A percentile compares a stretch with the other conserved stretches of the same genome.
Evolutionary conservation across 2,329 filamentous ascomycete species (phyloP).

Genomic region (Aspergillus novofumigatus): DNA sequence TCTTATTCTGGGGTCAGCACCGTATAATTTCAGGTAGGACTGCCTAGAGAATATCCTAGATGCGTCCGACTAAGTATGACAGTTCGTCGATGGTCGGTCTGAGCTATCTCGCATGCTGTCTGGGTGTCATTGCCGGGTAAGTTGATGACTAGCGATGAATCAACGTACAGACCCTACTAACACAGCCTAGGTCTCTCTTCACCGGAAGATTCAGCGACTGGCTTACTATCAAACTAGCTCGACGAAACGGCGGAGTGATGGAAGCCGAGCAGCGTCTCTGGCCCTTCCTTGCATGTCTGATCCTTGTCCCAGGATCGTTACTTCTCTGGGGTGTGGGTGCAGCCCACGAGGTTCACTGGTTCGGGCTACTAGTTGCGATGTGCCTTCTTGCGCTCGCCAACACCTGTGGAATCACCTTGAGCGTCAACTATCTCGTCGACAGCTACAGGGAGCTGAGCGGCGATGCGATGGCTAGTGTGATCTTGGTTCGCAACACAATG

Average conservation of each 20-base stretch:
- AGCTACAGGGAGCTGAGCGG: conserved; percentile 39
- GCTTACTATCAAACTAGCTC: conserved; percentile 35
- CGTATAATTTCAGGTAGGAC: conserved; percentile 35
- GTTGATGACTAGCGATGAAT: not conserved
- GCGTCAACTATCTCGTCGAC: conserved; percentile 40
- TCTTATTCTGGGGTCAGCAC: conserved; percentile 31
- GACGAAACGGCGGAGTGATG: conserved; percentile 39
- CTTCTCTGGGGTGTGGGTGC: conserved; percentile 42
- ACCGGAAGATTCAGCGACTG: conserved; percentile 39
- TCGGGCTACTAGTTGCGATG: conserved; percentile 43
- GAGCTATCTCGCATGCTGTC: conserved; percentile 34
- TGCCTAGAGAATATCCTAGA: too few relatives aligned
- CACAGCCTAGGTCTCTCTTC: conserved; percentile 28
- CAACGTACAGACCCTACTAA: not conserved
- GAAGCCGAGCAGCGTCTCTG: conserved; percentile 42
- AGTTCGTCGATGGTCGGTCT: conserved; percentile 38
- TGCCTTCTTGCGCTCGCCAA: conserved; percentile 39
- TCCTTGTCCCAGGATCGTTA: conserved; percentile 32
- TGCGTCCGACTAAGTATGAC: conserved; percentile 10
- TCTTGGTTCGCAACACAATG: conserved; percentile 47
- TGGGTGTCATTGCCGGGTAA: conserved; percentile 32
- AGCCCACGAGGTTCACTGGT: conserved; percentile 40
- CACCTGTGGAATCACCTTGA: conserved; percentile 35
- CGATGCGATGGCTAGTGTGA: conserved; percentile 41
- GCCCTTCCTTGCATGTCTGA: conserved; percentile 33